These are phyloP conservation scores for Phialemonium atrogriseum DNA, from an alignment of 2,329 filamentous ascomycete species.

Conservation along the genomic window DNA sequence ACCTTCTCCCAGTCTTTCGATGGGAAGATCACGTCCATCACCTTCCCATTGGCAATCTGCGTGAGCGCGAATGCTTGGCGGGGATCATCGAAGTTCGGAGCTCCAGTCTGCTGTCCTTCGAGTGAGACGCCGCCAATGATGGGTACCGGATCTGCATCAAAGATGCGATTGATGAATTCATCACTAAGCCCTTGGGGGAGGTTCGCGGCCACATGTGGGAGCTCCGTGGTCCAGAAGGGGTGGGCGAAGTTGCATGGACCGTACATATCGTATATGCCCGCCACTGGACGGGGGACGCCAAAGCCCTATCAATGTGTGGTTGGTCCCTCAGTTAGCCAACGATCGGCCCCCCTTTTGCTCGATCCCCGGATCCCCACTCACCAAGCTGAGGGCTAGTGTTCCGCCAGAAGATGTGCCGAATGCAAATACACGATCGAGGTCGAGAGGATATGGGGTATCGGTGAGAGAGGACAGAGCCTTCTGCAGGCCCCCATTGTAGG, in stretches of 20 bases:
- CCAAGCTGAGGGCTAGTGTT: constrained; percentile 24
- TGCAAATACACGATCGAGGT: constrained; percentile 22
- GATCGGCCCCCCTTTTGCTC: too few species aligned
- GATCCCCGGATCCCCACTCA: too few species aligned
- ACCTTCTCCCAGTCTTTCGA: constrained; percentile 17
- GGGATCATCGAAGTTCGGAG: constrained; percentile 25
- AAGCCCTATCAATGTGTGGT: constrained; percentile 26
- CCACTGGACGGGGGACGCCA: constrained; percentile 22
- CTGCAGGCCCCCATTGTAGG: constrained; percentile 20
- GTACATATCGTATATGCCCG: constrained; percentile 32
- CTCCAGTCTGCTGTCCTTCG: constrained; percentile 26
- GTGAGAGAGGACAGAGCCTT: constrained; percentile 9
- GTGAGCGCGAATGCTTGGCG: constrained; percentile 30
- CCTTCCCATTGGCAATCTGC: constrained; percentile 29
- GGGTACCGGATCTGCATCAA: constrained; percentile 25
- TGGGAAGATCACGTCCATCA: constrained; percentile 23
- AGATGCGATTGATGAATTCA: constrained; percentile 25
- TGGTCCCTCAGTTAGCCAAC: too few species aligned
- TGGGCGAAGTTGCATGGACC: constrained; percentile 29
- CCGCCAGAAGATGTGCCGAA: constrained; percentile 29
- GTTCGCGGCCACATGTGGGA: constrained; percentile 20
- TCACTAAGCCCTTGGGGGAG: constrained; percentile 16
- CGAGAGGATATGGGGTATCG: constrained; percentile 10
- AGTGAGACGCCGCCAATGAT: constrained; percentile 29
- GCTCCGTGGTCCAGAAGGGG: constrained; percentile 24